A percentile compares a stretch with the other conserved stretches of the same genome.
phyloP scores from a whole-genome alignment of 2,329 filamentous ascomycete genomes.

The Paecilomyces niveus region DNA sequence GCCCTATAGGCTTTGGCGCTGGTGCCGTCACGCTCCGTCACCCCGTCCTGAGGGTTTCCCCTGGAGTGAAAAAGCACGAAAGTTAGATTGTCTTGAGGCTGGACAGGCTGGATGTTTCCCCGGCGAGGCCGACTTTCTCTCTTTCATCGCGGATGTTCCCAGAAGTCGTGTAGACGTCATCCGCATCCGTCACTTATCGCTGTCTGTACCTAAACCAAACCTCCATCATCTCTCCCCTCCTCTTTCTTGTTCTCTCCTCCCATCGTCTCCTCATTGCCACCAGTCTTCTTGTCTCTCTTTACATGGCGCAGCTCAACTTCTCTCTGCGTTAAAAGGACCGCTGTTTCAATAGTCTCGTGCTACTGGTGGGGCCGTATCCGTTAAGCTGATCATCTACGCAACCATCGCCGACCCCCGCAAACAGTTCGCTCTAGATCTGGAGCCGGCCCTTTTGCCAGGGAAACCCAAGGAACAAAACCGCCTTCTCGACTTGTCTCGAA shows the following conservation, averaged over 20 bases:
- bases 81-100: background rate
- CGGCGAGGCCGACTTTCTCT: background rate
- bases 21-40: background rate
- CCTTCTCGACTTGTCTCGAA: background rate
- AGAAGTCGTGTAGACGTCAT: conserved; percentile 29
- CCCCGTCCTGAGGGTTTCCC: background rate
- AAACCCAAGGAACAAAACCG: conserved; percentile 9
- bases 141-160: background rate
- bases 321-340: background rate
- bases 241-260: background rate
- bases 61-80: background rate
- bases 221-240: background rate
- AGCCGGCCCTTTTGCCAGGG: conserved; percentile 21
- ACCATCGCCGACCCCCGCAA: conserved; percentile 16
- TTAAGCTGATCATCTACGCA: conserved; percentile 1
- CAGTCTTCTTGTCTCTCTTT: conserved; percentile 1
- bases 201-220: conserved; percentile 1
- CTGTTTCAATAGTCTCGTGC: background rate
- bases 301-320: conserved; percentile 1
- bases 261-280: conserved; percentile 2
- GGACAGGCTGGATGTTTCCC: background rate
- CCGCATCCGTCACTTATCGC: conserved; percentile 14
- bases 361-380: background rate
- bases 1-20: background rate
- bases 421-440: conserved; percentile 16